A percentile compares a stretch with the other conserved stretches of the same genome.
phyloP scores from a whole-genome alignment of 2,329 filamentous ascomycete species.

The Macrophomina tecta region DNA sequence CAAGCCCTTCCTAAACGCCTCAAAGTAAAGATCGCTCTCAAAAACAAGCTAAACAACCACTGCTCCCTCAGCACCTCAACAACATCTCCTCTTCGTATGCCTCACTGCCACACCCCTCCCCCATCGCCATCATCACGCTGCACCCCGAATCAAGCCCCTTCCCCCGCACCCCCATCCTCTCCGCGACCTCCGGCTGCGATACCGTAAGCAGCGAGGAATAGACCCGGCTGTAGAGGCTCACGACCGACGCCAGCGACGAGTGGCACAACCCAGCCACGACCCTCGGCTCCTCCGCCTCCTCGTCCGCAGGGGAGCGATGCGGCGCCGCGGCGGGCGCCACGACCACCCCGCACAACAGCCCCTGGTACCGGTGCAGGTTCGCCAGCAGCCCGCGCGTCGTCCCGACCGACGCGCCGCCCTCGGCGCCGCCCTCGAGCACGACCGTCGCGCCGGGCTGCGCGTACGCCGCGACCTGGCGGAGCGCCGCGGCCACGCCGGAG shows the following conservation, averaged over 20 bases:
- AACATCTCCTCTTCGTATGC: too few species aligned
- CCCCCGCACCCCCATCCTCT: background rate
- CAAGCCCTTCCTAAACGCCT: too few species aligned
- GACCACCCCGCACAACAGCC: background rate
- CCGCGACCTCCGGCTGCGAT: background rate
- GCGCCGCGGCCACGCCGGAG: background rate
- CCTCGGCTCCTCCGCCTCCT: background rate
- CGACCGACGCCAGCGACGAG: background rate
- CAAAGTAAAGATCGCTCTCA: too few species aligned
- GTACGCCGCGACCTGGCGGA: background rate
- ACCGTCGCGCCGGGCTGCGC: background rate
- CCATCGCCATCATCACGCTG: background rate
- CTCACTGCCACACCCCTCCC: background rate
- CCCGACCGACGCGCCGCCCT: background rate
- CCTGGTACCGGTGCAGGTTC: background rate
- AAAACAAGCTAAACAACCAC: too few species aligned
- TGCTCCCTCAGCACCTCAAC: too few species aligned
- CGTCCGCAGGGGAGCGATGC: background rate
- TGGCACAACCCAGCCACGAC: background rate
- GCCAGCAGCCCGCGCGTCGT: background rate
- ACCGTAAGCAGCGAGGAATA: background rate
- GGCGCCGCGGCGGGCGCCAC: background rate
- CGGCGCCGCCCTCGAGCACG: background rate
- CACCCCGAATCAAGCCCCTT: background rate
- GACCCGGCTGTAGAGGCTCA: background rate